Percentiles rank a stretch among this genome's conserved stretches.
Evolutionary conservation across 257 asterid species (phyloP).

Genomic region (Linderniella brevidens): DNA sequence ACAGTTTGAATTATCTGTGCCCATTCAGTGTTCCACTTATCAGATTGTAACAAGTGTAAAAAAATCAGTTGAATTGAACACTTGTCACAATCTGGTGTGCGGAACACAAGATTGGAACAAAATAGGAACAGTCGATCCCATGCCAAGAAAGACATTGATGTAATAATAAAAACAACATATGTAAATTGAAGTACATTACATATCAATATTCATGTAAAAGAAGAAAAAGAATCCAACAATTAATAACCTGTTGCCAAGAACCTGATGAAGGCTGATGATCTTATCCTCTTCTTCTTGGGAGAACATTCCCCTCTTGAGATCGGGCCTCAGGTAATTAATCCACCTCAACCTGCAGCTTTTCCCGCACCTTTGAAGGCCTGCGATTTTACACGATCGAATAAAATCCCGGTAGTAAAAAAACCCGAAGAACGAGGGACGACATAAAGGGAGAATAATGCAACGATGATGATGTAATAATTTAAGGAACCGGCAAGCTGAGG

Average conservation of each 20-base stretch:
- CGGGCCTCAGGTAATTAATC: conserved; percentile 82
- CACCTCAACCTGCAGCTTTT: conserved; percentile 81
- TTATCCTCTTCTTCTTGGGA: conserved; percentile 67
- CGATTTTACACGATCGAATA: not conserved
- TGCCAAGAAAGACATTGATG: not conserved
- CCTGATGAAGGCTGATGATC: conserved; percentile 45
- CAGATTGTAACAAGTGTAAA: too few species aligned
- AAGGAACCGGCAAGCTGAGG: conserved; percentile 85
- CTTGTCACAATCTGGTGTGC: too few species aligned
- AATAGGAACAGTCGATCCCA: too few species aligned
- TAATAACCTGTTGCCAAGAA: conserved; percentile 76
- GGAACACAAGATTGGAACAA: too few species aligned
- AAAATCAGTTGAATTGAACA: too few species aligned
- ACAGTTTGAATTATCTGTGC: too few species aligned
- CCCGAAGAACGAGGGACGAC: not conserved
- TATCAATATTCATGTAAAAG: too few species aligned
- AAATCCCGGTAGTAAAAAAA: not conserved
- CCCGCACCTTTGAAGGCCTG: conserved; percentile 77
- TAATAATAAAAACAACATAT: too few species aligned
- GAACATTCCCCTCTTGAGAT: conserved; percentile 74
- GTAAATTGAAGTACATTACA: too few species aligned
- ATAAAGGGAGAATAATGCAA: not conserved
- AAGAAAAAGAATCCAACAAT: too few species aligned
- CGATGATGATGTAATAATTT: too few species aligned
- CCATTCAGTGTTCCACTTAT: too few species aligned